Percentiles rank a stretch among this genome's conserved stretches.
Evolutionary conservation across 176 grass and related monocot genomes (phyloP).

Genomic region (Cenchrus fungigraminus): DNA sequence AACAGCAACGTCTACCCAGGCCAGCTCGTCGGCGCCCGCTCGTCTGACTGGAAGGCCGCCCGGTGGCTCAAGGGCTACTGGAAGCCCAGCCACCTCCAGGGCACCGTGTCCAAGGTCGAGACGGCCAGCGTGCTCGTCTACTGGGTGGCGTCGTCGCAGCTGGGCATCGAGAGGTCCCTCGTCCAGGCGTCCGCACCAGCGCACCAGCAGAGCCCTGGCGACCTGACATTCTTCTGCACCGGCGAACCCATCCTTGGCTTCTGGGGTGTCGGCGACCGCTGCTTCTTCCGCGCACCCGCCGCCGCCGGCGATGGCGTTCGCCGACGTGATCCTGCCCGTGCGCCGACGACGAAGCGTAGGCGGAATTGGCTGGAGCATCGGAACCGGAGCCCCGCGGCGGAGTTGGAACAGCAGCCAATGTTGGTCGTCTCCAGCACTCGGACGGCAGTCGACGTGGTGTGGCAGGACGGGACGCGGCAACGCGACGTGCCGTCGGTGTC

Average conservation of each 20-base stretch:
- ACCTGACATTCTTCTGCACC: not conserved
- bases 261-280: not conserved
- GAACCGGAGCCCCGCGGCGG: not conserved
- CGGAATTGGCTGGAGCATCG: not conserved
- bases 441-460: conserved; percentile 12
- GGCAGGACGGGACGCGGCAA: conserved; percentile 24
- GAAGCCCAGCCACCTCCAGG: not conserved
- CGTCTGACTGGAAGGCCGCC: not conserved
- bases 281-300: not conserved
- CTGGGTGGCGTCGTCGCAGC: not conserved
- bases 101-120: conserved; percentile 8
- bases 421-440: not conserved
- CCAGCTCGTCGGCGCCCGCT: not conserved
- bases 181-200: not conserved
- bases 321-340: too few relatives aligned
- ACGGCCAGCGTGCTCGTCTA: conserved; percentile 8
- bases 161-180: not conserved
- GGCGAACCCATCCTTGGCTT: accelerated
- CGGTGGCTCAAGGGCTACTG: conserved; percentile 26
- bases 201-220: not conserved
- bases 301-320: too few relatives aligned
- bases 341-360: not conserved
- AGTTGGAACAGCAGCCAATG: not conserved
- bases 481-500: not conserved
- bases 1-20: not conserved